Conservation (phyloP, 352 stramenopile species). For the Pythium sp. region DNA sequence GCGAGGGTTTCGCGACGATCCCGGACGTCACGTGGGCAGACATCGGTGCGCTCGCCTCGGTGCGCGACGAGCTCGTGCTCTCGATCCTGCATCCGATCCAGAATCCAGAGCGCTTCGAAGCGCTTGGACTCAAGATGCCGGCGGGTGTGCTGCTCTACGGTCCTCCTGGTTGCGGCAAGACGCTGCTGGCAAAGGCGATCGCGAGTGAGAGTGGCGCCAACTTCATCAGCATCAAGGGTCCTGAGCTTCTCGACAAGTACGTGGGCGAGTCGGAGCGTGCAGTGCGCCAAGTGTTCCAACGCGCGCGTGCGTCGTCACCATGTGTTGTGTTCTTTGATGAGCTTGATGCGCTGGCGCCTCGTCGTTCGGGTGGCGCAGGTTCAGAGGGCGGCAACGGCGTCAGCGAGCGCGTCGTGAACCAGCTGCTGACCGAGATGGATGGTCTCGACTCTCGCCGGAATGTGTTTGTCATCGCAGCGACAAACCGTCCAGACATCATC, state of each 20-base stretch:
- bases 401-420: slow-evolving; percentile 95
- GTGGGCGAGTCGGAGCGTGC: slow-evolving; percentile 97
- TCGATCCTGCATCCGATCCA: slow-evolving; percentile 97
- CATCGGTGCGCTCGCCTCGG: slow-evolving; percentile 91
- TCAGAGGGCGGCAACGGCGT: slow-evolving; percentile 86
- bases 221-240: slow-evolving; percentile 99
- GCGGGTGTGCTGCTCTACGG: slow-evolving; percentile 98
- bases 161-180: slow-evolving; percentile 98
- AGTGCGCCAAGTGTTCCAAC: slow-evolving; percentile 96
- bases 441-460: slow-evolving; percentile 94
- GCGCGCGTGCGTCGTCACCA: slow-evolving; percentile 95
- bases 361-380: slow-evolving; percentile 68
- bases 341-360: slow-evolving; percentile 96
- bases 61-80: slow-evolving; percentile 95
- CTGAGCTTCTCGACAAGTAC: slow-evolving; percentile 99
- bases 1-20: slow-evolving; percentile 98
- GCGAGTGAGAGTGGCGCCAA: slow-evolving; percentile 98
- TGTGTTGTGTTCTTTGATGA: slow-evolving; percentile 99
- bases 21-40: slow-evolving; percentile 98
- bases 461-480: slow-evolving; percentile 96
- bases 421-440: slow-evolving; percentile 99
- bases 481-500: slow-evolving; percentile 98
- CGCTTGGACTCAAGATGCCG: slow-evolving; percentile 95
- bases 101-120: slow-evolving; percentile 93
- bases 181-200: slow-evolving; percentile 98